phyloP scores from a whole-genome alignment of 2,329 filamentous ascomycete genomes.

The Raffaelea arxii region DNA sequence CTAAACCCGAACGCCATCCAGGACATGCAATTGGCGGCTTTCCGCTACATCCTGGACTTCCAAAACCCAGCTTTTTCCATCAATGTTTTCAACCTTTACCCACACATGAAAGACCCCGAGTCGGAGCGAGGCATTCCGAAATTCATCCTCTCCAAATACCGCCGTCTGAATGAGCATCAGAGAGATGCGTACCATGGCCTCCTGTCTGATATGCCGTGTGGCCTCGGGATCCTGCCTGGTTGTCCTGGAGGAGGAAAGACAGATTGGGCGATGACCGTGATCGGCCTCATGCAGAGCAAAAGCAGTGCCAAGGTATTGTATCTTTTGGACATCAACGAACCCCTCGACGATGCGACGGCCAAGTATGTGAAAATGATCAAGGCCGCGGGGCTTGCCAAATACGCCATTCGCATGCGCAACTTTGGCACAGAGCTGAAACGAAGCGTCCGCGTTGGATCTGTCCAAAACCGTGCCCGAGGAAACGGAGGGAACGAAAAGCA shows the following conservation, averaged over 20 bases:
- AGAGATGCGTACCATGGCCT: slow-evolving; percentile 24
- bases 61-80: slow-evolving; percentile 9
- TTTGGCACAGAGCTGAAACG: slow-evolving; percentile 13
- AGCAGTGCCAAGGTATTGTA: slow-evolving; percentile 28
- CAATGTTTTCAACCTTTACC: slow-evolving; percentile 15
- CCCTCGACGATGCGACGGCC: slow-evolving; percentile 33
- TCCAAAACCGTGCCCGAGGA: not conserved
- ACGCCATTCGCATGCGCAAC: slow-evolving; percentile 11
- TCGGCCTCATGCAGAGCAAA: slow-evolving; percentile 22
- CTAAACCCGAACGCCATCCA: slow-evolving; percentile 4
- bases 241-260: slow-evolving; percentile 39
- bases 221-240: slow-evolving; percentile 33
- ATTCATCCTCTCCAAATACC: slow-evolving; percentile 16
- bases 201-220: slow-evolving; percentile 28
- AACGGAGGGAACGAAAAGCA: not conserved
- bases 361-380: slow-evolving; percentile 28
- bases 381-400: slow-evolving; percentile 22
- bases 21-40: slow-evolving; percentile 12
- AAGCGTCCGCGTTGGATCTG: slow-evolving; percentile 2
- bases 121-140: slow-evolving; percentile 7
- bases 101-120: slow-evolving; percentile 14
- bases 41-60: slow-evolving; percentile 15
- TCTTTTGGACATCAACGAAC: slow-evolving; percentile 37
- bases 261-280: slow-evolving; percentile 32
- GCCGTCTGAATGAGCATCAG: slow-evolving; percentile 28